Conservation (phyloP, 1,284 basidiomycete genomes). For the Pseudozyma sp. region DNA sequence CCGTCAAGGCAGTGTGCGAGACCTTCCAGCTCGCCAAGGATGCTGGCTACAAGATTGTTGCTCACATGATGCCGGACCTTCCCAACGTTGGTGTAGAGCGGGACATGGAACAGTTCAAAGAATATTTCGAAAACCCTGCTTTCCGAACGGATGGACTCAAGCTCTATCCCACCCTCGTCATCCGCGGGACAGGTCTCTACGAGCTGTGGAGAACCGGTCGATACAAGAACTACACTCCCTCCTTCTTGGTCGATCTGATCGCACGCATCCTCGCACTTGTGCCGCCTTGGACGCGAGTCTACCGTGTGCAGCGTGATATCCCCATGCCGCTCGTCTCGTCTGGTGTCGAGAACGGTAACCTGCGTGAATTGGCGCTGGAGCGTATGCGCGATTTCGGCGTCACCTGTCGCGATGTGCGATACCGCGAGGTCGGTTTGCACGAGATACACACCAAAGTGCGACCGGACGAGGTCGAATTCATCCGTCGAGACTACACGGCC, state of each 20-base stretch:
- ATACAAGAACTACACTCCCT: slow-evolving; percentile 99
- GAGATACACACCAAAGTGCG: slow-evolving; percentile 98
- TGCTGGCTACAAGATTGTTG: slow-evolving; percentile 95
- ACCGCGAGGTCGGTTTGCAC: slow-evolving; percentile 97
- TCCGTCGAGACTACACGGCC: slow-evolving; percentile 93
- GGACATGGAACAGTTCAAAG: slow-evolving; percentile 97
- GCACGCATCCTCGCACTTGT: slow-evolving; percentile 95
- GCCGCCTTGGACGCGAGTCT: slow-evolving; percentile 98
- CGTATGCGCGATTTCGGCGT: slow-evolving; percentile 99
- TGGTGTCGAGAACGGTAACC: slow-evolving; percentile 98
- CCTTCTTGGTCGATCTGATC: slow-evolving; percentile 95
- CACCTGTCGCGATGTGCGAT: slow-evolving; percentile 95
- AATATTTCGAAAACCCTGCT: slow-evolving; percentile 97
- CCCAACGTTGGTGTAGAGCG: slow-evolving; percentile 97
- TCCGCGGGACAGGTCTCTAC: slow-evolving; percentile 95
- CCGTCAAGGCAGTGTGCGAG: slow-evolving; percentile 95
- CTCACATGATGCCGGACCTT: slow-evolving; percentile 72
- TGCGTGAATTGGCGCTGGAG: slow-evolving; percentile 93
- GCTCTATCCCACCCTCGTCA: slow-evolving; percentile 97
- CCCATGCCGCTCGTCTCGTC: slow-evolving; percentile 74
- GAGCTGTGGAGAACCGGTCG: slow-evolving; percentile 95
- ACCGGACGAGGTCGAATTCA: slow-evolving; percentile 95
- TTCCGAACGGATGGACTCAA: slow-evolving; percentile 98
- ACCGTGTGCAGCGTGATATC: slow-evolving; percentile 77
- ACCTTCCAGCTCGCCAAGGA: slow-evolving; percentile 99